Base-by-base conservation (phyloP, 176 grass and related monocot genomes). In the Zea mays region DNA sequence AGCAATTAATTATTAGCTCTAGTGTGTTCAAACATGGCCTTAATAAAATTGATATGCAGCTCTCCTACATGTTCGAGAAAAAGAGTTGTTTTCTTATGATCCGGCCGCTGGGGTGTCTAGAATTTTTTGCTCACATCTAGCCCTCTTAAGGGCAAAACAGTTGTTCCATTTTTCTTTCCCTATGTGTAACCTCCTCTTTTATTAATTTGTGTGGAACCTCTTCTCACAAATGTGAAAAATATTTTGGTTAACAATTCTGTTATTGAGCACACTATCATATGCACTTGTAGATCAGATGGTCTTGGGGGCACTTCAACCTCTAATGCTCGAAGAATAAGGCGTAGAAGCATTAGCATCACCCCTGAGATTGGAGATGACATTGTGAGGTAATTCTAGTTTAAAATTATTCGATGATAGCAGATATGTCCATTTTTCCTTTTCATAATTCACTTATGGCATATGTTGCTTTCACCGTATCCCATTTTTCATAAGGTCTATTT, bases 361-460 rank as follows among this genome's bases (percentile, higher is more conserved):
- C 96, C 96, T 70, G 96, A 99, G 87, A 95, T 99, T 81, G 85
- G 96, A 65, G 96, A 99, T 85, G 92, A 99, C 75, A 99, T 99
- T 69, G 96, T 89, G 83, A 95, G 96, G 96, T 99, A 85, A 85
- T 82, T 67, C 56, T 56, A 74, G 12, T 49, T 90, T 87, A 64
- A 36, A 79, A 63, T 52, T 37, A 72, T 50, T 50, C 65, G 58
- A 79, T 75, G 49, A 60, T 21, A 79, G 37, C 61, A 11, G 20
- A 67, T n/a, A 14, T 81, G 38, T 1, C 11, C 58, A 13, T 66
- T 69, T 21, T 69, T 36, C 19, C 35, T 35, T 65, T 42, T 68
- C 34, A 64, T 11, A 59, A 71, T 44, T 71, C 75, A 8, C 50
- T 12, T 81, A 73, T 50, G 58, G 14, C 59, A 49, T 38, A 14